Percentiles rank a stretch among this genome's conserved stretches.
Evolutionary conservation across 2,329 filamentous ascomycete species (phyloP).

Genomic region (Scopulariopsis brevicaulis): DNA sequence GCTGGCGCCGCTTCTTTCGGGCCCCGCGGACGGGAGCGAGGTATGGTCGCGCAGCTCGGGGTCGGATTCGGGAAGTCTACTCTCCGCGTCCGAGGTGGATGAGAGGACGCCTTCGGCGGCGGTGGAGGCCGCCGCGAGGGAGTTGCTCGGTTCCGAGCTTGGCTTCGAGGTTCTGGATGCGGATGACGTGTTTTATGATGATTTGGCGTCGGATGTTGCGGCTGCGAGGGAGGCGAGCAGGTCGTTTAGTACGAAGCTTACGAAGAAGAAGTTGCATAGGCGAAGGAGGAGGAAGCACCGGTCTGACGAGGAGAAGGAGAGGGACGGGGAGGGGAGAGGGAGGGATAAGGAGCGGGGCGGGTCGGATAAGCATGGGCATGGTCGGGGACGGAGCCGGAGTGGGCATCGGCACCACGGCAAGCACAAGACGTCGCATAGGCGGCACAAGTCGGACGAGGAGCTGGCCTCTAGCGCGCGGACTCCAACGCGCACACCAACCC

Average conservation of each 20-base stretch:
- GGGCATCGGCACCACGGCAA: conserved; percentile 8
- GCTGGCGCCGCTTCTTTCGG: conserved; percentile 54
- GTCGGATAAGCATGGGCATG: conserved; percentile 14
- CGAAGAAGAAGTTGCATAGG: conserved; percentile 29
- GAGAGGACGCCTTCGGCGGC: conserved; percentile 33
- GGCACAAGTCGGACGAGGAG: conserved; percentile 6
- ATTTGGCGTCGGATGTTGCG: conserved; percentile 21
- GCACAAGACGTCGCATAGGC: conserved; percentile 6
- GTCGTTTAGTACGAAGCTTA: conserved; percentile 33
- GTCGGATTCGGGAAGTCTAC: conserved; percentile 2
- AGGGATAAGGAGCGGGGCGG: conserved; percentile 2
- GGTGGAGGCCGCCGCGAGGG: conserved; percentile 38
- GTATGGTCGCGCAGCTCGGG: conserved; percentile 23
- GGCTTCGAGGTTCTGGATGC: conserved; percentile 16
- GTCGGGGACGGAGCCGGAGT: conserved; percentile 12
- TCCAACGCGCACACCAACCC: background rate
- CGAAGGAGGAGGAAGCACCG: conserved; percentile 18
- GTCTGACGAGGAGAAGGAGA: conserved; percentile 13
- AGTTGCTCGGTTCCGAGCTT: conserved; percentile 27
- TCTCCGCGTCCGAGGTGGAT: background rate
- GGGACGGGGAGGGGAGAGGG: conserved; percentile 1
- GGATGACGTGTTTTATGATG: conserved; percentile 13
- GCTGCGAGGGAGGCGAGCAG: conserved; percentile 19
- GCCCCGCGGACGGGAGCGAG: conserved; percentile 12
- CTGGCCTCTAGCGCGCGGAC: conserved; percentile 1